These are phyloP conservation scores for Cubamyces sp. DNA, from an alignment of 768 basidiomycete genomes.

Conservation along the genomic window DNA sequence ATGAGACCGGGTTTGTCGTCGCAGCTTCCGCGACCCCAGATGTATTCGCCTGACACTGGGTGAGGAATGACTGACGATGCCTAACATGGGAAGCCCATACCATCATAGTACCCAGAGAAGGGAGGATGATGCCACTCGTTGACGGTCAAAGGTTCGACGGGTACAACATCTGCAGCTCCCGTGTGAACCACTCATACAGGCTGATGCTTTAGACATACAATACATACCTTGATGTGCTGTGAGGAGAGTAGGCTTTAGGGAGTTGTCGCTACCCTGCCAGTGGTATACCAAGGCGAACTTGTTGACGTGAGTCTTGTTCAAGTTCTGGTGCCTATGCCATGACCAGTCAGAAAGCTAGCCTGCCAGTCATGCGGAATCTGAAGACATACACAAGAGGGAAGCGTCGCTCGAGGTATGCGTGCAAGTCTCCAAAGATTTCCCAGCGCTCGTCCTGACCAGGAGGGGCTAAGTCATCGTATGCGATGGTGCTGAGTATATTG, in stretches of 20 bases:
- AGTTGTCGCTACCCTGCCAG: constrained; percentile 66
- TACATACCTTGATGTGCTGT: constrained; percentile 66
- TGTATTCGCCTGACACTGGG: constrained; percentile 44
- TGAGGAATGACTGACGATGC: background rate
- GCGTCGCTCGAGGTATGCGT: constrained; percentile 40
- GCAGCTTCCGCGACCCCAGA: constrained; percentile 77
- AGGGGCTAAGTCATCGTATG: constrained; percentile 34
- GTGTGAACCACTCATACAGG: background rate
- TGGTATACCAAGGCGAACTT: constrained; percentile 75
- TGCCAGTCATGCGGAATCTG: background rate
- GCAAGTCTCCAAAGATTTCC: constrained; percentile 39
- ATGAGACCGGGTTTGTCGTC: constrained; percentile 82
- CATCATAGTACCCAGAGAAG: constrained; percentile 61
- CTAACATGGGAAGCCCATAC: constrained; percentile 31
- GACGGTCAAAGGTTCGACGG: constrained; percentile 54
- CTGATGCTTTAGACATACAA: background rate
- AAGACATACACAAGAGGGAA: constrained; percentile 45
- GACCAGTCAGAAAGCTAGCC: background rate
- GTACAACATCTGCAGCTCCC: constrained; percentile 55
- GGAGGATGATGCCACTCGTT: constrained; percentile 60
- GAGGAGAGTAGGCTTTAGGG: constrained; percentile 70
- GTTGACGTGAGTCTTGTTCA: constrained; percentile 72
- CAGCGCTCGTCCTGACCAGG: constrained; percentile 38
- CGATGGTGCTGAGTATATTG: constrained; percentile 29
- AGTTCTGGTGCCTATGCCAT: constrained; percentile 51